Evolutionary conservation across 202 grass and related monocot genomes (phyloP), one percentile per base, ranked within the genome.

Genomic region (Brachypodium distachyon): DNA sequence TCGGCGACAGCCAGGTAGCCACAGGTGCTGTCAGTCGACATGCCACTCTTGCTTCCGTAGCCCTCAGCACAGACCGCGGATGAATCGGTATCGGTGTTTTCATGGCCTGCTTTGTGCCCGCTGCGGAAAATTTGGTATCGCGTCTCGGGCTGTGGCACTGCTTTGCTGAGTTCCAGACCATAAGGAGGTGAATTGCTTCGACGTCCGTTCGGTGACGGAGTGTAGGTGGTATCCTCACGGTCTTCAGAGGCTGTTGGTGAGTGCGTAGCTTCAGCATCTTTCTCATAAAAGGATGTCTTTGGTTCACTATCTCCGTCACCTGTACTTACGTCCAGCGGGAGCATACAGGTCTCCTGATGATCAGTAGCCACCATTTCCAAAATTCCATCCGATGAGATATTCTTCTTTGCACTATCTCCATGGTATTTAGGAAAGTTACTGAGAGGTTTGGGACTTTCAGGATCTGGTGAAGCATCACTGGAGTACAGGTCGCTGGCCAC

Each of bases 391-490:
- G 51, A 52, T 44, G 62, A 78, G 44, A 18, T 19, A 44, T 41
- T 77, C 46, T 44, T 62, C 28, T 71, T 44, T 78, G 65, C 26
- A 37, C 44, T 11, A 50, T 78, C 73, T 77, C 55, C 74, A 63
- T 70, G 34, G n/a, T 38, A 60, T 32, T 0, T 25, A 75, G 59
- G 33, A 4, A 56, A 74, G 46, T 55, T 74, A 41, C 16, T 47
- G 26, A 46, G 46, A 44, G 70, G 13, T 18, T 21, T 62, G 50
- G 11, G 47, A 7, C 32, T 57, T 59, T 51, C 62, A 39, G 7
- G 32, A 76, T 34, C 18, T 44, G 44, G 58, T 61, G 58, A 61
- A 61, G 17, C 26, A 60, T 14, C 53, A 28, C 52, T 55, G 26
- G 10, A 12, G 23, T 55, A 26, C 52, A 31, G 2, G 28, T 59